Conservation (phyloP, 2,329 filamentous ascomycete genomes). For the Ambrosiella beaveri region DNA sequence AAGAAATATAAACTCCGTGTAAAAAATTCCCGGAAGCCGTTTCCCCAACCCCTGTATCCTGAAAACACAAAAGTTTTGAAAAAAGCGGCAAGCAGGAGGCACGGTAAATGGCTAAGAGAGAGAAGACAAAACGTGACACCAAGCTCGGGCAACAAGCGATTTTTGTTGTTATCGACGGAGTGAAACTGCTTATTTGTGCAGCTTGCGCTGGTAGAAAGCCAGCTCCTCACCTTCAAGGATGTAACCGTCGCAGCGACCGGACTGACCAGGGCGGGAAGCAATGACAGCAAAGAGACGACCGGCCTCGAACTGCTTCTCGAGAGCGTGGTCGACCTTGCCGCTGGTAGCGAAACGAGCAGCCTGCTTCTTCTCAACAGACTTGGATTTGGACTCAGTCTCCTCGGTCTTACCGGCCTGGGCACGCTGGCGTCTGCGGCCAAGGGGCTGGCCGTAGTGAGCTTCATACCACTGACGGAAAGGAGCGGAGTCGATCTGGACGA, state of each 20-base stretch:
- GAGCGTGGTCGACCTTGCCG: slow-evolving; percentile 81
- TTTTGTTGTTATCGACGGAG: slow-evolving; percentile 11
- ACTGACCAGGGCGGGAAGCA: slow-evolving; percentile 87
- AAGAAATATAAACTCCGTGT: not conserved
- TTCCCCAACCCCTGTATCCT: not conserved
- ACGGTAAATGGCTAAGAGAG: not conserved
- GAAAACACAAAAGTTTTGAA: slow-evolving; percentile 5
- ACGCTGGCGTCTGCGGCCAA: slow-evolving; percentile 84
- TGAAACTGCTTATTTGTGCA: slow-evolving; percentile 67
- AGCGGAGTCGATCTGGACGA: slow-evolving; percentile 96
- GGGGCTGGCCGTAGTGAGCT: slow-evolving; percentile 86
- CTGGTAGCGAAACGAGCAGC: slow-evolving; percentile 59
- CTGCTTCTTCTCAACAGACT: slow-evolving; percentile 93
- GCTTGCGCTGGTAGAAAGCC: slow-evolving; percentile 99
- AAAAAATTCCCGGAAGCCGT: not conserved
- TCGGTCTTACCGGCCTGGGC: slow-evolving; percentile 38
- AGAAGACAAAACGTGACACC: slow-evolving; percentile 1
- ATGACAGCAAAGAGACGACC: slow-evolving; percentile 92
- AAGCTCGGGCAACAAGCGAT: slow-evolving; percentile 11
- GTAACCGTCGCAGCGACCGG: slow-evolving; percentile 91
- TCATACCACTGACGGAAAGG: slow-evolving; percentile 99
- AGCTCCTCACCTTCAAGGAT: slow-evolving; percentile 98
- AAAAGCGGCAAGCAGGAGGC: not conserved
- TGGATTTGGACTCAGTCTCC: slow-evolving; percentile 79
- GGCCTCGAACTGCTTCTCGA: slow-evolving; percentile 99